These are phyloP conservation scores for Penicillium frequentans DNA, from an alignment of 2,329 filamentous ascomycete genomes.

Conservation along the genomic window DNA sequence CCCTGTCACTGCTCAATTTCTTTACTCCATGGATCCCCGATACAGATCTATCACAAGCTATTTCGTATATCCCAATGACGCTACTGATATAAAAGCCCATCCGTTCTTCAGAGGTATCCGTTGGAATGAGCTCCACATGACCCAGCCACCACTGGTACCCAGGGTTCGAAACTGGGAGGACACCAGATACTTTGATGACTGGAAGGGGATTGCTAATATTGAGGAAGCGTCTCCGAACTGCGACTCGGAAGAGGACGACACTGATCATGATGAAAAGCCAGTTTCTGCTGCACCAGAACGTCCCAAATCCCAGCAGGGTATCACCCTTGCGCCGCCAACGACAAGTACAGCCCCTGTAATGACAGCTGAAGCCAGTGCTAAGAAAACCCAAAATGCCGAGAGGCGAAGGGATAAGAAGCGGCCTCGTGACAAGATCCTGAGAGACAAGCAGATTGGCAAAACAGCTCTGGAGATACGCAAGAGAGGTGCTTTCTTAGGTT, in stretches of 20 bases:
- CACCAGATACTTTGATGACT: conserved; percentile 83
- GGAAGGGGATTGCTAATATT: conserved; percentile 67
- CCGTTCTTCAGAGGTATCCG: conserved; percentile 78
- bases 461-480: conserved; percentile 79
- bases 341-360: background rate
- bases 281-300: background rate
- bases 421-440: conserved; percentile 78
- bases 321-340: background rate
- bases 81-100: conserved; percentile 85
- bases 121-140: conserved; percentile 73
- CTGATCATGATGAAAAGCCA: background rate
- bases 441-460: conserved; percentile 67
- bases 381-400: conserved; percentile 33
- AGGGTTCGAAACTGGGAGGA: conserved; percentile 67
- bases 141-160: conserved; percentile 77
- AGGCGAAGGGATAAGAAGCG: conserved; percentile 70
- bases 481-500: conserved; percentile 81
- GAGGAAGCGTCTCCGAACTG: conserved; percentile 31
- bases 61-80: conserved; percentile 80
- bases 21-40: conserved; percentile 31
- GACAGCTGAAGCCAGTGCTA: conserved; percentile 22
- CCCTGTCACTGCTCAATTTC: conserved; percentile 28
- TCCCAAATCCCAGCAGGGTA: background rate
- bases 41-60: conserved; percentile 50
- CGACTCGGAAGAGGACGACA: conserved; percentile 11